phyloP scores from a whole-genome alignment of 75 land plant species.

The Gnetum montanum region DNA sequence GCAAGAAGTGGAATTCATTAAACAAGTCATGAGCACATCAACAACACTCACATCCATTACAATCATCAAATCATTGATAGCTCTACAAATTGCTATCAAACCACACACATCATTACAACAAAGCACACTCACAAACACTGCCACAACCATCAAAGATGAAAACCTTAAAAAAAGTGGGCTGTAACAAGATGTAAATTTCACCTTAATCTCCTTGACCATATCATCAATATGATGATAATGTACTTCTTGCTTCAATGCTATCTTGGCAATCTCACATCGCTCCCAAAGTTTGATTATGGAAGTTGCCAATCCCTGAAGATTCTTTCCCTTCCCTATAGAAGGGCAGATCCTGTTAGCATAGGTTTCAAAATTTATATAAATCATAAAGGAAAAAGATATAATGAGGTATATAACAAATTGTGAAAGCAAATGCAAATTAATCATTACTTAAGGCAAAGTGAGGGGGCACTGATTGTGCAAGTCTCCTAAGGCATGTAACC shows the following conservation, averaged over 20 bases:
- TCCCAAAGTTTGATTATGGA: slow-evolving; percentile 93
- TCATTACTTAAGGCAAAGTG: slow-evolving; percentile 40
- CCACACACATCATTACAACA: background rate
- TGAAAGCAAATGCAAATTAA: background rate
- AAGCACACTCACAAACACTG: background rate
- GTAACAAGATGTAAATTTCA: slow-evolving; percentile 18
- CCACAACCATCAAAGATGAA: background rate
- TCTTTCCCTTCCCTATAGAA: slow-evolving; percentile 67
- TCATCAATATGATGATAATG: slow-evolving; percentile 67
- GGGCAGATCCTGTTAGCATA: background rate
- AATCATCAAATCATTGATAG: no score
- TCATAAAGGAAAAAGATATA: background rate
- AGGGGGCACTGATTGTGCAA: slow-evolving; percentile 34
- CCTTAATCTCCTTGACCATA: slow-evolving; percentile 95
- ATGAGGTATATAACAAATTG: background rate
- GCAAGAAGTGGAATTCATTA: background rate
- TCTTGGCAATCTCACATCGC: slow-evolving; percentile 85
- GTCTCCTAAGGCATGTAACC: slow-evolving; percentile 25
- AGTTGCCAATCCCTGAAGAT: slow-evolving; percentile 85
- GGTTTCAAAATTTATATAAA: background rate
- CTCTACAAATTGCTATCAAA: background rate
- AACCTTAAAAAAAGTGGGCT: no score
- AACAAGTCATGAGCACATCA: background rate
- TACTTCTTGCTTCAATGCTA: slow-evolving; percentile 87
- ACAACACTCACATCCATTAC: background rate